Base-by-base conservation (phyloP, 1,284 basidiomycete genomes). In the Pholiota adiposa region DNA sequence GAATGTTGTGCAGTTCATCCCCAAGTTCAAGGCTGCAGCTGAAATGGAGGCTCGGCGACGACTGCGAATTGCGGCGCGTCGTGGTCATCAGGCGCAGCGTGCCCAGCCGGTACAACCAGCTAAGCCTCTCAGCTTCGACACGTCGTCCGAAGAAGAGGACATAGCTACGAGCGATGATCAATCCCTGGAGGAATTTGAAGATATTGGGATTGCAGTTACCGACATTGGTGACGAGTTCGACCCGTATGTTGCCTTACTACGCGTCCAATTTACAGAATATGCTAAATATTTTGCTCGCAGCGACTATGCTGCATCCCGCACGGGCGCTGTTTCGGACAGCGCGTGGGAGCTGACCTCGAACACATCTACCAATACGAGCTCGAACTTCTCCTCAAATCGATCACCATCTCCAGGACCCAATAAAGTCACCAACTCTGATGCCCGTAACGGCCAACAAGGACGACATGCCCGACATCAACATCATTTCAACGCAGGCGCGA, bases 21-120 rank as follows among this genome's bases (percentile, higher is more conserved):
- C 89, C n/a, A 88, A 83, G 59, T 91, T 91, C 76, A 89, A 85
- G 66, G 86, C 87, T 16, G 88, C 88, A 1, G 90, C 84, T 27
- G 90, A 93, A 70, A 91, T 92, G 89, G 91, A 92, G 65, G 83
- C 81, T 5, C 78, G 90, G 12, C 75, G 92, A 25, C 80, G 81
- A 58, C 70, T 81, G 33, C 80, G 91, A 21, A 83, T 92, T 77
- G 79, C 79, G 25, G 83, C 85, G 4, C 81, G 85, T 14, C 77
- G 80, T 52, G 80, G 80, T 4, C 79, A 80, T 9, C 71, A 67
- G 19, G 72, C 29, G 23, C 36, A n/a, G 21, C 19, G 59, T 25
- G 27, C 12, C 66, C 68, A 14, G 67, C 72, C 1, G 11, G 14
- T 27, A 9, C 68, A 70, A 33, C 72, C 75, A 14, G 69, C 73